Evolutionary conservation across 129 eudicot genomes (phyloP).

Genomic region (Sambucus nigra): DNA sequence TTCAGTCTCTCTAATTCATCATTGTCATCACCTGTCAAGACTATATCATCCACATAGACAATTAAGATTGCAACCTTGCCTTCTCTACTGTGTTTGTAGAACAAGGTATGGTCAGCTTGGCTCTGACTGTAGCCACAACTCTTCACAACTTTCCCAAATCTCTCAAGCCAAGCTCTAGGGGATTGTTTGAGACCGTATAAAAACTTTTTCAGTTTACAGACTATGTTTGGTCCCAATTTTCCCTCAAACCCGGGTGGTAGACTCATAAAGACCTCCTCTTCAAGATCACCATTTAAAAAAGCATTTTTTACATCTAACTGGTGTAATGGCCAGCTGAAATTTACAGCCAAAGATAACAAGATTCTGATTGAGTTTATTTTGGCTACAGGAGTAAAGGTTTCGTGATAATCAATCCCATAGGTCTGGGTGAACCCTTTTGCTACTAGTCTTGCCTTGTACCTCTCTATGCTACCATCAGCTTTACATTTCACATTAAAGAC

Average conservation of each 20-base stretch:
- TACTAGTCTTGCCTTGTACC: neutral
- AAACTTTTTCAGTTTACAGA: neutral
- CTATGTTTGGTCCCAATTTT: neutral
- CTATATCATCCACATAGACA: constrained; percentile 15
- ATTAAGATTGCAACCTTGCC: neutral
- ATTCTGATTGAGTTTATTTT: constrained; percentile 2
- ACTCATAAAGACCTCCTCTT: neutral
- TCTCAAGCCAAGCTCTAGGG: neutral
- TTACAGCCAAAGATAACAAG: neutral
- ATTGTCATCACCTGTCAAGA: neutral
- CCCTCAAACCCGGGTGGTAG: neutral
- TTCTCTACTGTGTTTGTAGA: neutral
- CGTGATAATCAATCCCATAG: neutral
- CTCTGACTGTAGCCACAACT: constrained; percentile 5
- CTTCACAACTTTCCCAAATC: neutral
- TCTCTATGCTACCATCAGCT: neutral
- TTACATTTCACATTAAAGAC: neutral
- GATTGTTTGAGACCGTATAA: constrained; percentile 3
- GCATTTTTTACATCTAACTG: constrained; percentile 3
- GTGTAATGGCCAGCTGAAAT: neutral
- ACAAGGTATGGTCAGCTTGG: neutral
- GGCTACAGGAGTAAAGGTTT: constrained; percentile 1
- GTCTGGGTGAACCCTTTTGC: neutral
- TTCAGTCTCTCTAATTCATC: neutral
- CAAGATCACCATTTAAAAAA: neutral